Base-by-base conservation (phyloP, 768 basidiomycete species). In the Lactarius hengduanensis region DNA sequence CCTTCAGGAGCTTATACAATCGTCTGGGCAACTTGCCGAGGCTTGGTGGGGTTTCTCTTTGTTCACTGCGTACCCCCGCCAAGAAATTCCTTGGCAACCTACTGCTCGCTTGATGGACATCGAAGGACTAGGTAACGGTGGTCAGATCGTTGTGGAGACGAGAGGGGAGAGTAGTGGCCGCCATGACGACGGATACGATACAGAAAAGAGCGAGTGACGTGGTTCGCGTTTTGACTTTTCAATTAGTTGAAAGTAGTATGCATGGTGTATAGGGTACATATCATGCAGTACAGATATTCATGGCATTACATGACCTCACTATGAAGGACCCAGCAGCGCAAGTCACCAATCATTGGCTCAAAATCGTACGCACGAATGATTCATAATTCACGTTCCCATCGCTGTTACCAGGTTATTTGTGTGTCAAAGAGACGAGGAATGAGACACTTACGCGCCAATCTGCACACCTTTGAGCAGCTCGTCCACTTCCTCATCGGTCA, bases 351-450 rank as follows among this genome's bases (percentile, higher is more conserved):
- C 79, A 95, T 83, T 95, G 94, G 73, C 87, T 91, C 61, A 96
- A 86, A 72, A 98, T 95, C 22, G 92, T 94, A 77, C 94, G 88
- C 57, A 97, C 95, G 73, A 98, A 97, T 2, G 92, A 94, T 77
- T 96, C 95, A 76, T 98, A 98, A 78, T 98, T 96, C 74, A 98
- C 88, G 72, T 96, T 97, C 16, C 96, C 96, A 74, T 98, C 96
- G 28, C 96, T 97, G 73, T 5, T 22, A 56, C 50, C 22, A 20
- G 71, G 53, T 16, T 41, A 61, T 61, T 43, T 26, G 40, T 5
- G 36, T 5, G 36, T 62, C 40, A 57, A 45, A 57, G 18, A 53
- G 69, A 18, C 6, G 66, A 70, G 40, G 22, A 56, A 18, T 10
- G 36, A 53, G 56, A 53, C 2, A 86, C 88, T 80, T 74, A 94